These are phyloP conservation scores for Colletotrichum echinochloae DNA, from an alignment of 2,329 filamentous ascomycete genomes.

Conservation along the genomic window DNA sequence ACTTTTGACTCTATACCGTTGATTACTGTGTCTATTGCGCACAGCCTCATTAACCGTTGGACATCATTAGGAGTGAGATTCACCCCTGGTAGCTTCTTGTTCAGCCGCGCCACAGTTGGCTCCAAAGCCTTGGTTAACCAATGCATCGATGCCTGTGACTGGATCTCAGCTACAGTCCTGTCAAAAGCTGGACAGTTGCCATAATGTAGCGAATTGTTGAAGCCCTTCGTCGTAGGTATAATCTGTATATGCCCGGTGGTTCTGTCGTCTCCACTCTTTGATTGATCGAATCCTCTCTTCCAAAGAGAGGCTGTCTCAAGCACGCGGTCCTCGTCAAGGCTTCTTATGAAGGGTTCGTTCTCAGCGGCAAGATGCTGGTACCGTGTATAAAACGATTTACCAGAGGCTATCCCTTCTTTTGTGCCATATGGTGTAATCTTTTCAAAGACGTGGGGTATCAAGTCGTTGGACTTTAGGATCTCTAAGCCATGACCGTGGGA, in stretches of 20 bases:
- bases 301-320: too few species aligned
- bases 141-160: slow-evolving; percentile 63
- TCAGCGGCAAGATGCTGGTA: too few species aligned
- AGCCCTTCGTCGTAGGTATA: slow-evolving; percentile 73
- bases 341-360: too few species aligned
- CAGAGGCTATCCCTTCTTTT: too few species aligned
- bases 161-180: slow-evolving; percentile 60
- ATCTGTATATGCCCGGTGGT: slow-evolving; percentile 63
- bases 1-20: slow-evolving; percentile 75
- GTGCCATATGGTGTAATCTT: too few species aligned
- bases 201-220: slow-evolving; percentile 88
- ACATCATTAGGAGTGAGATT: slow-evolving; percentile 82
- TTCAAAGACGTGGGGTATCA: too few species aligned
- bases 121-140: slow-evolving; percentile 76
- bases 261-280: slow-evolving; percentile 57
- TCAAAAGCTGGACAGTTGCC: slow-evolving; percentile 79
- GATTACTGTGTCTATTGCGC: slow-evolving; percentile 84
- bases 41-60: slow-evolving; percentile 86
- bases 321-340: too few species aligned
- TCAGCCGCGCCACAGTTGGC: slow-evolving; percentile 76
- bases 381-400: too few species aligned
- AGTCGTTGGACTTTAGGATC: too few species aligned
- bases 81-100: slow-evolving; percentile 74
- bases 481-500: too few species aligned
- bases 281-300: slow-evolving; percentile 48